phyloP scores from a whole-genome alignment of 768 basidiomycete genomes.

The Boletus rubroflammeus region DNA sequence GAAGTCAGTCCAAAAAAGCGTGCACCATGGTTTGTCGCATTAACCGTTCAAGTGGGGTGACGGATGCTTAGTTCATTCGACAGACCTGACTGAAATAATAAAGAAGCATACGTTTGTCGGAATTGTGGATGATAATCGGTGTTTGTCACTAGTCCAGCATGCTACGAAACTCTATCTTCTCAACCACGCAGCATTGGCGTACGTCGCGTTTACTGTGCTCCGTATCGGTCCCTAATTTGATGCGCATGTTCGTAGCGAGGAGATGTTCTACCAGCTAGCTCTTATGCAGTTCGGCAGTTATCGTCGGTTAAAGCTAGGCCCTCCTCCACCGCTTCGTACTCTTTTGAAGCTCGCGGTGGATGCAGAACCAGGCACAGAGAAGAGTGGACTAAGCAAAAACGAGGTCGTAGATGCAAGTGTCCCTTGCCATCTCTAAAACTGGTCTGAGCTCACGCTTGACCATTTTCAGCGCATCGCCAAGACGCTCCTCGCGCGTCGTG shows the following conservation, averaged over 20 bases:
- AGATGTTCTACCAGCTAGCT: constrained; percentile 92
- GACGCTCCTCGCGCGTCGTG: constrained; percentile 57
- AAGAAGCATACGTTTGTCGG: constrained; percentile 90
- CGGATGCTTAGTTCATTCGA: not conserved
- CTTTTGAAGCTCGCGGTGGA: constrained; percentile 81
- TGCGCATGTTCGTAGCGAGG: constrained; percentile 54
- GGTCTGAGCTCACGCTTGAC: not conserved
- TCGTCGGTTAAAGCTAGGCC: constrained; percentile 73
- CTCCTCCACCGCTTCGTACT: constrained; percentile 67
- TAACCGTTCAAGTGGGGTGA: not conserved
- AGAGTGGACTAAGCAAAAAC: constrained; percentile 51
- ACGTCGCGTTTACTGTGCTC: constrained; percentile 31
- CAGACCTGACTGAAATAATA: constrained; percentile 81
- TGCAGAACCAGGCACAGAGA: constrained; percentile 46
- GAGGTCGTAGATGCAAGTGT: constrained; percentile 68
- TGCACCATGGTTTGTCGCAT: constrained; percentile 61
- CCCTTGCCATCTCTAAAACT: not conserved
- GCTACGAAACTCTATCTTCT: constrained; percentile 86
- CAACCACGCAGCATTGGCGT: constrained; percentile 84
- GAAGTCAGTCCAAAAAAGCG: constrained; percentile 50
- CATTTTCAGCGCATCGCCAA: constrained; percentile 55
- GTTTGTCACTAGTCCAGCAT: constrained; percentile 81
- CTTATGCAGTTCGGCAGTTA: constrained; percentile 88
- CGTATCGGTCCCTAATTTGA: not conserved
- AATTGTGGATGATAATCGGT: constrained; percentile 72